Base-by-base conservation (phyloP, 352 stramenopile genomes). In the Hyaloperonospora arabidopsidis region DNA sequence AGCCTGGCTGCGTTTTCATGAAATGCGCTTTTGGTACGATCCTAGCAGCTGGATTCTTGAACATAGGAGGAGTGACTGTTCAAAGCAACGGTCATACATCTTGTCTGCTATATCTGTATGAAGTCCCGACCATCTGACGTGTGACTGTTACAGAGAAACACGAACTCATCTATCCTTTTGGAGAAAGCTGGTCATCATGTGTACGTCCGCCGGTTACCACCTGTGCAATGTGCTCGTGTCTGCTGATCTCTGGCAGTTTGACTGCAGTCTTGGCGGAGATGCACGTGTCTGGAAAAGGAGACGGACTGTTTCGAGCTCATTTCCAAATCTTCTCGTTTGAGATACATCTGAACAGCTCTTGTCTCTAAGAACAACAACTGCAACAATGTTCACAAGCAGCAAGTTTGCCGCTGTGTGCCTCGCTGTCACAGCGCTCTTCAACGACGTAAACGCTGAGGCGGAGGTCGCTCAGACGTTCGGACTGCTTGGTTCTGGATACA, bases 391-490 rank as follows among this genome's bases (percentile, higher is more conserved):
- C 25, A 50, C 5, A 49, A 48, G 25, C 23, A 50, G 36, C 34
- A 63, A 63, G 34, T 54, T 63, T 36, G 12, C 18, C 44, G 18
- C 49, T n/a, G 13, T 63, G 18, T 63, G 48, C 49, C 32, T 63
- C 49, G 43, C 25, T 35, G 44, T 36, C 41, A 19, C 35, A 19
- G 56, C 56, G 5, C 32, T 63, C 25, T 49, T 23, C 0, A 45
- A 10, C 7, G 35, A 35, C 3, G 35, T n/a, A 2, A 17, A 54
- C 44, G 56, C 49, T 15, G 19, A 58, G 41, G n/a, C 53, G 17
- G 56, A 63, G 49, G 49, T 44, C 11, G 44, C 55, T 4, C 43
- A 58, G 18, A 63, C 55, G 14, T 62, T 62, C 41, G 55, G 55
- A 7, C 35, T 49, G 2, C 55, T 62, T 35, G n/a, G n/a, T 48